Base-by-base conservation (phyloP, 164 flowering plant genomes). In the Aristolochia contorta region DNA sequence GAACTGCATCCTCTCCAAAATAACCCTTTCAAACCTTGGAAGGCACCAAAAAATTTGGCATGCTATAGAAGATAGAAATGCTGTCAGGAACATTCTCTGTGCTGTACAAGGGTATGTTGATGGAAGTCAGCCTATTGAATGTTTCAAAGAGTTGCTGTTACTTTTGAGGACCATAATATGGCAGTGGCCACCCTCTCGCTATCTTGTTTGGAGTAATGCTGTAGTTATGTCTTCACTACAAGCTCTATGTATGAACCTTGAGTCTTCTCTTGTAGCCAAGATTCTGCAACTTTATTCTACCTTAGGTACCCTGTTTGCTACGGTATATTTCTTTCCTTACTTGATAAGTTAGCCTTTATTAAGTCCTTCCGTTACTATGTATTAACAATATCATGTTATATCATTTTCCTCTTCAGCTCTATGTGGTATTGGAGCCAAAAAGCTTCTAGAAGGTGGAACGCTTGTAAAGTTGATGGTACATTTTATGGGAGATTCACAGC, bases 101-200 rank as follows among this genome's bases (percentile, higher is more conserved):
- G 65, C 71, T 56, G 30, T 89, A 56, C 54, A 60, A 51, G 67
- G 70, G 8, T 80, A 72, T 61, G 50, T 63, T 43, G 46, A 22
- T 58, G 75, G 75, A 15, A 64, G 54, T 61, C 68, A 65, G 60
- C 64, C 80, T 47, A n/a, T 58, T 68, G 85, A 82, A 51, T 70
- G 73, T 75, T 78, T 80, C 62, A 70, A 60, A 66, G 80, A 75
- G 74, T 80, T 82, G 81, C 71, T 74, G 64, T 79, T 79, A 59
- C 85, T 87, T 54, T 74, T 92, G 72, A 73, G 75, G 68, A 77
- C 78, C 45, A 84, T 92, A 71, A 27, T 92, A 48, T 73, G 72
- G 73, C 74, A 71, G 25, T 89, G 92, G 95, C 84, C 89, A 67
- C 60, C 75, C 27, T 75, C 86, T 63, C 75, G 96, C 58, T 84